Evolutionary conservation across 352 stramenopile species (phyloP), one percentile per base, ranked within the genome.

Genomic region (Poterioochromonas sp.): DNA sequence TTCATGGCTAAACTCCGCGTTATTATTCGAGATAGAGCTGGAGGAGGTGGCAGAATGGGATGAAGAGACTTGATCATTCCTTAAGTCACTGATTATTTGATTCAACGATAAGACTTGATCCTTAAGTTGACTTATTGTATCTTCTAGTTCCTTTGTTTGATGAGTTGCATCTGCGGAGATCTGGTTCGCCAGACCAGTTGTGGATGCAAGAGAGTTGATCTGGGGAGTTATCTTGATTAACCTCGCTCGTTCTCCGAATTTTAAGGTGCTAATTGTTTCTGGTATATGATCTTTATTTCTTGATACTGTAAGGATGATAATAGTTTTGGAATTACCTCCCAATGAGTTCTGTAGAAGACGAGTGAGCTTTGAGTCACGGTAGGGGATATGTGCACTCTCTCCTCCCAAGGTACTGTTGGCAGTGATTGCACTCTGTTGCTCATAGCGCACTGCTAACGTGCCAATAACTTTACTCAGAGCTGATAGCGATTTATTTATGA

Each of bases 251-350:
- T 71, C 62, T 41, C 62, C 62, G n/a, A 71, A 71, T 49, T 44
- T 71, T 71, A 71, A 44, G 32, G 62, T 71, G 8, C 8, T 18
- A n/a, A 71, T 44, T n/a, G 62, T 44, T 43, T 71, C 62, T 44
- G 11, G 35, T 40, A 49, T n/a, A 32, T 71, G 29, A 8, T 43
- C 15, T 49, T 34, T 71, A 26, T 11, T 8, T 34, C 5, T 35
- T n/a, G 62, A 71, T 34, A 71, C 11, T 15, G 62, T 71, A 8
- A 71, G 32, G 8, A 71, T 32, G 8, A 71, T 40, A 18, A 71
- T 49, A 71, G 62, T 71, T 49, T 71, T 71, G 5, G 62, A 11
- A 71, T 71, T 71, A 26, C 62, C 62, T 26, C 11, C 8, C 2
- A 71, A 32, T n/a, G 62, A 71, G 26, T 71, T 26, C 32, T 71